phyloP scores from a whole-genome alignment of 257 asterid species.

The Solanum habrochaites region DNA sequence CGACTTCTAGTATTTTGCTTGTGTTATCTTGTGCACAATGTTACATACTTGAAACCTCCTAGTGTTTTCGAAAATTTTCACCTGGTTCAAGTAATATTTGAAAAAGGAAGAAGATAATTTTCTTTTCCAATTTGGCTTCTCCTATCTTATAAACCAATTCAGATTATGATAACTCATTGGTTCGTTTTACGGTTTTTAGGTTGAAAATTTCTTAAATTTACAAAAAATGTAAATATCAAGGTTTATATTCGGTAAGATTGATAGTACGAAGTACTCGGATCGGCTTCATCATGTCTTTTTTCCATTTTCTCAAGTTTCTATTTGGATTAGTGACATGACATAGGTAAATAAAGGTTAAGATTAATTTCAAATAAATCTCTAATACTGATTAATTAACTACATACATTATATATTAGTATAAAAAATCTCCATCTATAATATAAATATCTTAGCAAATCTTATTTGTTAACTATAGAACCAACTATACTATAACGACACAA shows the following conservation, averaged over 20 bases:
- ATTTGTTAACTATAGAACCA: too few relatives aligned
- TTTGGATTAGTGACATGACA: too few relatives aligned
- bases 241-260: background rate
- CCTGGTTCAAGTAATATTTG: background rate
- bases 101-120: background rate
- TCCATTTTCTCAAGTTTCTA: too few relatives aligned
- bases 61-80: background rate
- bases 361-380: too few relatives aligned
- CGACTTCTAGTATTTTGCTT: background rate
- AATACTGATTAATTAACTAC: too few relatives aligned
- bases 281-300: too few relatives aligned
- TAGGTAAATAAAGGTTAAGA: too few relatives aligned
- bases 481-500: too few relatives aligned
- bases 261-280: too few relatives aligned
- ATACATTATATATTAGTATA: too few relatives aligned
- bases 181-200: background rate
- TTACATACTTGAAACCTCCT: background rate
- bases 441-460: too few relatives aligned
- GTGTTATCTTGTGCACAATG: background rate
- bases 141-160: background rate
- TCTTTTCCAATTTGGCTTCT: background rate
- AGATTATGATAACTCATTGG: background rate
- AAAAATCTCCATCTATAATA: too few relatives aligned
- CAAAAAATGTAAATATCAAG: background rate
- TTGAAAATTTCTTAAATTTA: accelerated